Conservation (phyloP, 768 basidiomycete genomes). For the Lactifluus rugatus region DNA sequence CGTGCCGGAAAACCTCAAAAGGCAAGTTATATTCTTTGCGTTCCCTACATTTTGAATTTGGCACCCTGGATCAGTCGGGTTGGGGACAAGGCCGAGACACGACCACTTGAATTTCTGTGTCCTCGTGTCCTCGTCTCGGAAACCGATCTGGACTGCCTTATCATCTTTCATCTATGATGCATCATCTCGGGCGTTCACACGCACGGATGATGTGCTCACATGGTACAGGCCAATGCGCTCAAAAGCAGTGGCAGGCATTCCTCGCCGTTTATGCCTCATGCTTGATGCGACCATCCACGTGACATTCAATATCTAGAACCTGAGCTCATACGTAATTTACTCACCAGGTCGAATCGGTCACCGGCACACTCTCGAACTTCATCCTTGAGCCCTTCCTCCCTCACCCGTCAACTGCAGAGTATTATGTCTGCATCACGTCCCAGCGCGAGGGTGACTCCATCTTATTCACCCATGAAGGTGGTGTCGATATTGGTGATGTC, state of each 20-base stretch:
- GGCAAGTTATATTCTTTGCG: constrained; percentile 33
- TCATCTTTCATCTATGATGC: neutral
- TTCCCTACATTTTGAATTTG: neutral
- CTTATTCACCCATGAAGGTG: constrained; percentile 98
- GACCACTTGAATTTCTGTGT: neutral
- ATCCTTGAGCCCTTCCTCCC: constrained; percentile 99
- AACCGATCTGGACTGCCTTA: neutral
- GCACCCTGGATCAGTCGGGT: neutral
- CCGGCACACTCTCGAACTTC: constrained; percentile 94
- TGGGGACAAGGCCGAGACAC: constrained; percentile 10
- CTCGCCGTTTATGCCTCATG: neutral
- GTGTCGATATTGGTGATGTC: constrained; percentile 97
- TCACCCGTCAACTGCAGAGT: constrained; percentile 87
- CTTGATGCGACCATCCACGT: constrained; percentile 16
- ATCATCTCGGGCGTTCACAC: neutral
- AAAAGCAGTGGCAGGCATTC: neutral
- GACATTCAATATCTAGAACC: neutral
- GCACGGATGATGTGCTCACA: neutral
- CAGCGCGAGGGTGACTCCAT: constrained; percentile 90
- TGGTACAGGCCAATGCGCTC: constrained; percentile 1
- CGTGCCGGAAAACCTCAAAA: constrained; percentile 89
- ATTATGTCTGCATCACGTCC: constrained; percentile 97
- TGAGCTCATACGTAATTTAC: constrained; percentile 5
- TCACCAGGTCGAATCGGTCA: constrained; percentile 76
- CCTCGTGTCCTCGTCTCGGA: neutral